Base-by-base conservation (phyloP, 1,284 basidiomycete genomes). In the Tilletia walkeri region DNA sequence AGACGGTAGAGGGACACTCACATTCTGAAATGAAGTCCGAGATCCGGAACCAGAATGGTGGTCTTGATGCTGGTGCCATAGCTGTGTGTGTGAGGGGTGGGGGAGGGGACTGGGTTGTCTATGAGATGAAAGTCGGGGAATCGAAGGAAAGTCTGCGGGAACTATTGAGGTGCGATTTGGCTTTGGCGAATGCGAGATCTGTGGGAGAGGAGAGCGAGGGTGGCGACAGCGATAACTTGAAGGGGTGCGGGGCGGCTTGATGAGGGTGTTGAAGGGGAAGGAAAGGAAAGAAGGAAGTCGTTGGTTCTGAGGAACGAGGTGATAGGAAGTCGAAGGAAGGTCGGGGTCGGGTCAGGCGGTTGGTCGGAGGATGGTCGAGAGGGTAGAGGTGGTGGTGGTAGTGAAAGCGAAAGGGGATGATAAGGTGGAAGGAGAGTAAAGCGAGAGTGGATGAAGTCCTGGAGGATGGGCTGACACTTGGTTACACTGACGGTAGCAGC, bases 1-100 rank as follows among this genome's bases (percentile, higher is more conserved):
- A 7, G 18, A 24, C 20, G 7, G 7, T 18, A 18, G 10, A 18
- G 16, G 18, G 16, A 18, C 6, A 53, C 50, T 53, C 50, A 53
- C 50, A 53, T 18, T 53, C 50, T n/a, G 50, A 53, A 4, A 53
- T 53, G 50, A 53, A 53, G 50, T 53, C 50, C 18, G 50, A 53
- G 1, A 53, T 4, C 50, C 50, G 50, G 50, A 53, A 53, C 10
- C 12, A 18, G 50, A 53, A 53, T 18, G 50, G 50, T 53, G 50
- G 50, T 24, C 50, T 53, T 53, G 50, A 53, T 24, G 16, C 18
- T 18, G 50, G 50, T 24, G 50, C 50, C 50, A 53, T 53, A 14
- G 41, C 41, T 53, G 50, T 53, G 50, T n/a, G 20, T 24, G 56
- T 53, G 56, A 61, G 56, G 7, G 56, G 56, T 30, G 9, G 9